phyloP scores from a whole-genome alignment of 2,329 filamentous ascomycete genomes.

The Trichoderma atroviride region DNA sequence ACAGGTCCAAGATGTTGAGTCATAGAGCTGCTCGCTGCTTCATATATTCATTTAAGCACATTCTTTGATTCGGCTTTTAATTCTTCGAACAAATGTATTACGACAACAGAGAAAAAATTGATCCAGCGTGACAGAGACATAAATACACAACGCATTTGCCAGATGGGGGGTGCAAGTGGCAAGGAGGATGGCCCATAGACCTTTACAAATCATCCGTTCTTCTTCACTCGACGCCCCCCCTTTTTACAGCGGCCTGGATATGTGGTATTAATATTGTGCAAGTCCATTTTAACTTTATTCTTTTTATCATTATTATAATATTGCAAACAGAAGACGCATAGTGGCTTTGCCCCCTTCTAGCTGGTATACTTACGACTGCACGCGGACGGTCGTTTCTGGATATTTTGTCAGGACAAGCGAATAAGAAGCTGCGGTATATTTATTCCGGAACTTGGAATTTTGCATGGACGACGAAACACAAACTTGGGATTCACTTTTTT shows the following conservation, averaged over 20 bases:
- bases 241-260: neutral
- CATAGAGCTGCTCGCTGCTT: constrained; percentile 29
- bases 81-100: constrained; percentile 24
- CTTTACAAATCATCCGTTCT: neutral
- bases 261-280: constrained; percentile 16
- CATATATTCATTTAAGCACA: neutral
- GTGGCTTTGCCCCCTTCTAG: neutral
- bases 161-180: neutral
- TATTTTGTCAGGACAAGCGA: constrained; percentile 26
- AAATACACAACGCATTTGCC: constrained; percentile 7
- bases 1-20: constrained; percentile 39
- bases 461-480: constrained; percentile 24
- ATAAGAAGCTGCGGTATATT: constrained; percentile 5
- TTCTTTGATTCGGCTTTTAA: neutral
- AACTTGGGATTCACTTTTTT: constrained; percentile 17
- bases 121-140: constrained; percentile 12
- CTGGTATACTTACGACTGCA: neutral
- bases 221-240: neutral
- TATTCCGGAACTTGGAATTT: constrained; percentile 3
- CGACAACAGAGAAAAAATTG: constrained; percentile 9
- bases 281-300: neutral
- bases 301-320: constrained; percentile 23
- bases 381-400: constrained; percentile 26
- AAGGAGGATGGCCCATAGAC: neutral
- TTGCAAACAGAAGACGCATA: constrained; percentile 3